Evolutionary conservation across 371 early-diverging fungal genomes (phyloP).

Genomic region (Mucor mucedo): DNA sequence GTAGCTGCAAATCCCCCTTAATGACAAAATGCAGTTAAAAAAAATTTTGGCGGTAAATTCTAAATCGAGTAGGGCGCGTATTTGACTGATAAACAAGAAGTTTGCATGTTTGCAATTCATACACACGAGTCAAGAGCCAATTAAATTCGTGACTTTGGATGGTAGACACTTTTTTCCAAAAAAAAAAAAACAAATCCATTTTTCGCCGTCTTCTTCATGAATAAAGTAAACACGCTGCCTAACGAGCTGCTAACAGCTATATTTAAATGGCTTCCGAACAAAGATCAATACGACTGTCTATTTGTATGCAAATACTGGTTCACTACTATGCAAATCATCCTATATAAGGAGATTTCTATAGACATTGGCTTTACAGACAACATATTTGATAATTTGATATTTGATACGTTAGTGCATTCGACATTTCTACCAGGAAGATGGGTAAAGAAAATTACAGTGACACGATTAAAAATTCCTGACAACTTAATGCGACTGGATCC

Average conservation of each 20-base stretch:
- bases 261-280: neutral
- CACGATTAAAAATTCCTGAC: neutral
- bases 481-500: neutral
- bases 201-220: neutral
- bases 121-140: too few relatives aligned
- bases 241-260: neutral
- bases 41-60: too few relatives aligned
- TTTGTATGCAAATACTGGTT: neutral
- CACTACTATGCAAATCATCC: neutral
- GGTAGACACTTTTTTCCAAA: neutral
- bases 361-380: conserved; percentile 1
- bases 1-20: too few relatives aligned
- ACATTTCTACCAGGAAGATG: neutral
- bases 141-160: too few relatives aligned
- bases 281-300: neutral
- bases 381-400: neutral
- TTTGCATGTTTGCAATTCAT: too few relatives aligned
- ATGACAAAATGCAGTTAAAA: too few relatives aligned
- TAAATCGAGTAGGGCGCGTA: too few relatives aligned
- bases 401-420: neutral
- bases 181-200: neutral
- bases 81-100: too few relatives aligned
- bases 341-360: neutral
- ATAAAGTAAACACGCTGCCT: neutral
- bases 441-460: neutral